Evolutionary conservation across 2,329 filamentous ascomycete genomes (phyloP), one percentile per base, ranked within the genome.

Genomic region (Raffaelea albimanens): DNA sequence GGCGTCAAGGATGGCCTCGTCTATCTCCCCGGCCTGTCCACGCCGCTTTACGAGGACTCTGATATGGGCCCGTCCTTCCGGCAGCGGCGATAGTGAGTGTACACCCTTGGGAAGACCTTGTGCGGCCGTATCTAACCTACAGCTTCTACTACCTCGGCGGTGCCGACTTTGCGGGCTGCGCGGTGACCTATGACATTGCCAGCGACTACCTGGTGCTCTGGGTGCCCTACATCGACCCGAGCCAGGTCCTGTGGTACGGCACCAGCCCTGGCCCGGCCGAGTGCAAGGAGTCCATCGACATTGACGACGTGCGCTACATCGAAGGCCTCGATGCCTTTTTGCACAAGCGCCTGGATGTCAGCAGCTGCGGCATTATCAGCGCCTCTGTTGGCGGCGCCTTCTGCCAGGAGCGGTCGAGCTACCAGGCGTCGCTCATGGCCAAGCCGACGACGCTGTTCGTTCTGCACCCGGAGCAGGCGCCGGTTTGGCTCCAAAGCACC

Each of bases 281-380:
- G 49, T 83, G 82, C 49, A 67, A 77, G 54, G 67, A 67, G 2
- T 70, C 67, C 47, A 82, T 81, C 55, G 82, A 91, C 54, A 74
- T 91, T 47, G 85, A 91, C 59, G 72, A 78, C 39, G 86, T 87
- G 18, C 73, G 76, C 51, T 83, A 82, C 59, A 71, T 68, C 40
- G 61, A 61, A 8, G 61, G 64, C 11, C 66, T 82, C 1, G 55
- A 64, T 18, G 63, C 63, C 18, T 76, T 80, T 55, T 66, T 87
- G 31, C 60, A 62, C 46, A 63, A 65, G 53, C 68, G 67, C 45
- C 63, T 80, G 16, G 55, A 63, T 29, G 13, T 45, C 16, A 21
- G 23, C 25, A 13, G 34, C 22, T 10, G 43, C 11, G 40, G 33
- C 22, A 25, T 20, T 44, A 38, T 40, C 20, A 14, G 39, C 16